A percentile compares a stretch with the other conserved stretches of the same genome.
These are phyloP conservation scores for Metschnikowia colocasiae DNA, from an alignment of 805 yeast genomes.

Conservation along the genomic window DNA sequence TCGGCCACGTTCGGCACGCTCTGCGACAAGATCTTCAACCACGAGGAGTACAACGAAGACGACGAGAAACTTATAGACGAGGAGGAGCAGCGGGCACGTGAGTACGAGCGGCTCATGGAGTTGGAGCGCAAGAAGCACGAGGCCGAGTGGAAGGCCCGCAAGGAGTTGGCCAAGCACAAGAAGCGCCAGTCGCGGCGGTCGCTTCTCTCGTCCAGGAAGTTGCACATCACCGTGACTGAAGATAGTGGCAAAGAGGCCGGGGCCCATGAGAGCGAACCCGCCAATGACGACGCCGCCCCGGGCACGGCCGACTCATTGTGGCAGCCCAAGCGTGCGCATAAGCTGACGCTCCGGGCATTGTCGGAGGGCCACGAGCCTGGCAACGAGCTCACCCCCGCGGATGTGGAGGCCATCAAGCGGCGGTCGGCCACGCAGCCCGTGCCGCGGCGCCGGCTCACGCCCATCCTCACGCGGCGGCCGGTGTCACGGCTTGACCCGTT, in stretches of 20 bases:
- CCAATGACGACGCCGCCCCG: not conserved
- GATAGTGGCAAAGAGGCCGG: slow-evolving; percentile 19
- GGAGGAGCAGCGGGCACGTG: slow-evolving; percentile 41
- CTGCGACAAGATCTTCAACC: slow-evolving; percentile 73
- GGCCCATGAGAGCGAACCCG: slow-evolving; percentile 5
- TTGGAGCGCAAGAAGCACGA: slow-evolving; percentile 47
- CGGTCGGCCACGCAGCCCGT: slow-evolving; percentile 46
- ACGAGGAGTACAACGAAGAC: slow-evolving; percentile 51
- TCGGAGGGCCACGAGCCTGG: slow-evolving; percentile 28
- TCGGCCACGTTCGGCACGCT: slow-evolving; percentile 74
- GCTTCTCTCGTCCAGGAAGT: slow-evolving; percentile 34
- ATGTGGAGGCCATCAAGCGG: slow-evolving; percentile 41
- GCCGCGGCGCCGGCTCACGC: slow-evolving; percentile 30
- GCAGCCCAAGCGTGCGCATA: slow-evolving; percentile 37
- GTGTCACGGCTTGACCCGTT: slow-evolving; percentile 56
- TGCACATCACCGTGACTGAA: slow-evolving; percentile 36
- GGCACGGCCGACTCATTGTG: slow-evolving; percentile 26
- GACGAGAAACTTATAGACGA: slow-evolving; percentile 45
- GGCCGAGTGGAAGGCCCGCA: slow-evolving; percentile 48
- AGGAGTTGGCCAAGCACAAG: slow-evolving; percentile 45
- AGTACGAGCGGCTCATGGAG: slow-evolving; percentile 47
- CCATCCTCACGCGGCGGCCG: slow-evolving; percentile 50
- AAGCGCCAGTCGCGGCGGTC: slow-evolving; percentile 41
- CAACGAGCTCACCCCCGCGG: slow-evolving; percentile 43
- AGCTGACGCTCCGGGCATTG: slow-evolving; percentile 29